Percentiles rank a stretch among this genome's conserved stretches.
Evolutionary conservation across 331 rosid genomes (phyloP).

Genomic region (Ulmus americana): DNA sequence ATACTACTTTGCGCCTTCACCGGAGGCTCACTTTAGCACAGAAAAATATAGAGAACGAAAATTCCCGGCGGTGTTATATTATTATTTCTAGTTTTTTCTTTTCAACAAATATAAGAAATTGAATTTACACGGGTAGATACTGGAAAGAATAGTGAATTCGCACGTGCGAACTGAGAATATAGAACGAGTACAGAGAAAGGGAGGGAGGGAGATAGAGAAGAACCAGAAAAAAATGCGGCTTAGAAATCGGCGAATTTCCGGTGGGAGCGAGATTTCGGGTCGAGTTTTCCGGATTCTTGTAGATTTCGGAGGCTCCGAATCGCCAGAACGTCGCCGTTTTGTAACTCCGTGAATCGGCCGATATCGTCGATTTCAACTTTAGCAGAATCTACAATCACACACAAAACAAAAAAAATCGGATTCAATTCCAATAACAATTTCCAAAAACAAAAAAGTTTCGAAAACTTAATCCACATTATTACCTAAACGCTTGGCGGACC

Average conservation of each 20-base stretch:
- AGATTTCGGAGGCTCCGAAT: constrained; percentile 55
- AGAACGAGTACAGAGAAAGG: background rate
- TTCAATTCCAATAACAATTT: background rate
- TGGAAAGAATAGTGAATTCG: constrained; percentile 24
- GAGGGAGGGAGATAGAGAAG: background rate
- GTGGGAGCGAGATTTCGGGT: constrained; percentile 42
- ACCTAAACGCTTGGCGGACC: constrained; percentile 38
- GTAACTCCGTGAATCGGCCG: constrained; percentile 24
- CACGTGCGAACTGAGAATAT: constrained; percentile 5
- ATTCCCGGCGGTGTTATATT: too few species aligned
- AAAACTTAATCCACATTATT: constrained; percentile 23
- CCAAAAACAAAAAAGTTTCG: too few species aligned
- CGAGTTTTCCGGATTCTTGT: constrained; percentile 39
- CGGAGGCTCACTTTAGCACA: constrained; percentile 3
- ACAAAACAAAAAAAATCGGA: background rate
- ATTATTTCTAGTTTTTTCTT: background rate
- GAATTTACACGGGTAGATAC: constrained; percentile 26
- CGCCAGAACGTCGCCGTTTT: constrained; percentile 49
- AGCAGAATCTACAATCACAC: constrained; percentile 24
- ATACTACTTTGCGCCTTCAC: background rate
- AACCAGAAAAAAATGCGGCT: constrained; percentile 24
- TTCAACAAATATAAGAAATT: constrained; percentile 3
- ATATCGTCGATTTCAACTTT: constrained; percentile 32
- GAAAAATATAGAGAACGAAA: background rate
- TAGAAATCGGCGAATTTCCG: constrained; percentile 78